A percentile compares a stretch with the other conserved stretches of the same genome.
These are phyloP conservation scores for Coemansia javaensis DNA, from an alignment of 192 early-diverging fungal species.

Conservation along the genomic window DNA sequence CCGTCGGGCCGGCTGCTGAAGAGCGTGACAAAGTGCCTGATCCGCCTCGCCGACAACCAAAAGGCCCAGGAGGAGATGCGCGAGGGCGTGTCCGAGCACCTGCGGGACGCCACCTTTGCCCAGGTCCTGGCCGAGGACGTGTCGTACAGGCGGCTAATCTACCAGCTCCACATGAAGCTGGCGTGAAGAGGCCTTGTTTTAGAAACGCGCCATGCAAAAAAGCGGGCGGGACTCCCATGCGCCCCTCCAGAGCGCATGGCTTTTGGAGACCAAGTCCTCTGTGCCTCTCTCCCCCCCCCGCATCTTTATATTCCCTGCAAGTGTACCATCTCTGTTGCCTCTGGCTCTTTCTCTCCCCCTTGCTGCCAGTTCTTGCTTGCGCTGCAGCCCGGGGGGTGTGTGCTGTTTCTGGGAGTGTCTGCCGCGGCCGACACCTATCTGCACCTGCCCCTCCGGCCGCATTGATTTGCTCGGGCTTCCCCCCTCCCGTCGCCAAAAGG, in stretches of 20 bases:
- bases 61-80: conserved; percentile 86
- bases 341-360: not conserved
- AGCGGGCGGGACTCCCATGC: too few relatives aligned
- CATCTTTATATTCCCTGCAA: conserved; percentile 3
- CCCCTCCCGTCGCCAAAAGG: too few relatives aligned
- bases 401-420: too few relatives aligned
- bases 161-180: conserved; percentile 54
- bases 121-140: conserved; percentile 83
- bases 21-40: conserved; percentile 89
- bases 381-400: too few relatives aligned
- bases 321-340: conserved; percentile 15
- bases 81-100: conserved; percentile 82
- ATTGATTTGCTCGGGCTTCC: too few relatives aligned
- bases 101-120: conserved; percentile 84
- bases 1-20: conserved; percentile 84
- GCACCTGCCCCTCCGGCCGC: too few relatives aligned
- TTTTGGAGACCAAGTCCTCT: too few relatives aligned
- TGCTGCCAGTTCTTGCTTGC: too few relatives aligned
- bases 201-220: too few relatives aligned
- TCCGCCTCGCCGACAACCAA: conserved; percentile 89
- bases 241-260: not conserved
- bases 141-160: conserved; percentile 79
- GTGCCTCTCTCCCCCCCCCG: too few relatives aligned
- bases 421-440: too few relatives aligned
- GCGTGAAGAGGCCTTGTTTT: conserved; percentile 8